A percentile compares a stretch with the other conserved stretches of the same genome.
Evolutionary conservation across 768 basidiomycete species (phyloP).

Genomic region (Pleurotus sapidus): DNA sequence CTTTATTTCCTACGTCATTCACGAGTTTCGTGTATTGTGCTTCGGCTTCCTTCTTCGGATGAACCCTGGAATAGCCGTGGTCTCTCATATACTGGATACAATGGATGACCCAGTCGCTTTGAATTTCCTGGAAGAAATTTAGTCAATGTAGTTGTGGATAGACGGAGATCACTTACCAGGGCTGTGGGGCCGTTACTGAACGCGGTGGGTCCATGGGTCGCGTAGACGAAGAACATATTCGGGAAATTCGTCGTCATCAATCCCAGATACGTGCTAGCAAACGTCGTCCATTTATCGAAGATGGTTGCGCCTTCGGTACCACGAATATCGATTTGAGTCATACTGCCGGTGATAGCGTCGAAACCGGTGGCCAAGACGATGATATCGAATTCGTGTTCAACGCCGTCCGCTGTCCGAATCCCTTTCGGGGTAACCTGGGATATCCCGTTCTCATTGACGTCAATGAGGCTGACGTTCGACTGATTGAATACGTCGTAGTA

Average conservation of each 20-base stretch:
- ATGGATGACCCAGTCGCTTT: conserved; percentile 21
- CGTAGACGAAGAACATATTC: conserved; percentile 24
- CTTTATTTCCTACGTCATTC: conserved; percentile 9
- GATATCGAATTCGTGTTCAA: conserved; percentile 18
- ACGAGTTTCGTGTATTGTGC: conserved; percentile 12
- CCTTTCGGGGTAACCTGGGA: conserved; percentile 17
- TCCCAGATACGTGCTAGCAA: conserved; percentile 20
- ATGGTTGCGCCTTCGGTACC: conserved; percentile 16
- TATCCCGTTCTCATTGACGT: conserved; percentile 18
- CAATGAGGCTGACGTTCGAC: conserved; percentile 19
- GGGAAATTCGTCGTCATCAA: conserved; percentile 17
- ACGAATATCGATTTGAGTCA: conserved; percentile 19
- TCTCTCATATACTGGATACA: conserved; percentile 15
- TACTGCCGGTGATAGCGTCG: conserved; percentile 20
- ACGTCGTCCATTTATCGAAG: conserved; percentile 19
- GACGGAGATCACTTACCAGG: conserved; percentile 12
- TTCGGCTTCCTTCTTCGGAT: conserved; percentile 11
- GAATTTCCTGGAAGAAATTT: conserved; percentile 15
- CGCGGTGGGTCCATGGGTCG: conserved; percentile 22
- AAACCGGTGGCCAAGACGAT: conserved; percentile 22
- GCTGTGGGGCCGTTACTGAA: conserved; percentile 23
- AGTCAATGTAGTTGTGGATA: background rate
- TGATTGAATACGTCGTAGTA: conserved; percentile 24
- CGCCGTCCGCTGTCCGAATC: conserved; percentile 16
- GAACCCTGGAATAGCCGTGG: conserved; percentile 11